Percentiles rank a stretch among this genome's conserved stretches.
Evolutionary conservation across 805 yeast species (phyloP).

Genomic region (Candida lessepsii): DNA sequence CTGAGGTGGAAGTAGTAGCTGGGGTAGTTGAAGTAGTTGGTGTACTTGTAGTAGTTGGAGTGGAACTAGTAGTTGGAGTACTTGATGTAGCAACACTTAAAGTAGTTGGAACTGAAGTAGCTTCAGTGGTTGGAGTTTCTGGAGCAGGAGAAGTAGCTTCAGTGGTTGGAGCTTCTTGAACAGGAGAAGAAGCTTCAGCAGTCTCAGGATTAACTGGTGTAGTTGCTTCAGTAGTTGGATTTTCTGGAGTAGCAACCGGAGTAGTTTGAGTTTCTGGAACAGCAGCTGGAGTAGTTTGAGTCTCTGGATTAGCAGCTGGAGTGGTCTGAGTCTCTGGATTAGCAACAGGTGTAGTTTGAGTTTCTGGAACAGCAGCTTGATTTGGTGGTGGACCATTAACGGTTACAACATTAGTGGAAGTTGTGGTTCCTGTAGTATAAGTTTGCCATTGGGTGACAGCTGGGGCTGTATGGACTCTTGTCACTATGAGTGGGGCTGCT

Average conservation of each 20-base stretch:
- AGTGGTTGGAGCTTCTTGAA: constrained; percentile 12
- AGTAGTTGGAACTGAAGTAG: constrained; percentile 13
- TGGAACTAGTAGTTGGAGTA: constrained; percentile 14
- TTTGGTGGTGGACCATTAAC: constrained; percentile 22
- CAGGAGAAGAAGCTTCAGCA: constrained; percentile 10
- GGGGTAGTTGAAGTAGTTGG: constrained; percentile 16
- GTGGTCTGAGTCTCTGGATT: constrained; percentile 6
- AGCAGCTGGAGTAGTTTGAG: constrained; percentile 5
- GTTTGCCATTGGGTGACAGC: constrained; percentile 26
- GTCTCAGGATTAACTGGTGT: constrained; percentile 9
- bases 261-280: constrained; percentile 6
- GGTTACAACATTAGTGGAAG: constrained; percentile 17
- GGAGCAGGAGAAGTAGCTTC: constrained; percentile 5
- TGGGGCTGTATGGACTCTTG: constrained; percentile 27
- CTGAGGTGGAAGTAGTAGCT: constrained; percentile 12
- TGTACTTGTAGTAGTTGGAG: constrained; percentile 13
- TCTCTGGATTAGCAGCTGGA: constrained; percentile 5
- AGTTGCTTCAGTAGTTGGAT: constrained; percentile 6
- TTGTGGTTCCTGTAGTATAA: constrained; percentile 19
- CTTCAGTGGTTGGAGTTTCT: constrained; percentile 6
- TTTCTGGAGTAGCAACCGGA: constrained; percentile 10
- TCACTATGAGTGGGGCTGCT: constrained; percentile 26
- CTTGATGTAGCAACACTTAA: constrained; percentile 4
- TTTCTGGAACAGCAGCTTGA: constrained; percentile 10
- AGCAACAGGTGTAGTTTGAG: constrained; percentile 7